Percentiles rank a stretch among this genome's conserved stretches.
These are phyloP conservation scores for Penicillium sp. DNA, from an alignment of 2,329 filamentous ascomycete genomes.

Conservation along the genomic window DNA sequence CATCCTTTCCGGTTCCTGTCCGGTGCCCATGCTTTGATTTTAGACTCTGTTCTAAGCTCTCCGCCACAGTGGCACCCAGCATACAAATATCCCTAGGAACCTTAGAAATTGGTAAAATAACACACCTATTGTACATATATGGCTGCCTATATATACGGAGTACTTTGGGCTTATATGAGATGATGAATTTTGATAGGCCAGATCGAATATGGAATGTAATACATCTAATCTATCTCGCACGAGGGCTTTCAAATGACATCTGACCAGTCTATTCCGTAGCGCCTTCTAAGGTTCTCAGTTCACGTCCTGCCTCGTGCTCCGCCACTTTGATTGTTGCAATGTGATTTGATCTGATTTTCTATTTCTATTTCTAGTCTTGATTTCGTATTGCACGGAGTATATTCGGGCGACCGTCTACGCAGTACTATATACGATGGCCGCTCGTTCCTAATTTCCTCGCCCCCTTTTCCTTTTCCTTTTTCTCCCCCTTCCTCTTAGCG, in stretches of 20 bases:
- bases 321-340: constrained; percentile 1
- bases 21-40: background rate
- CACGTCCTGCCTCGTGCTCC: constrained; percentile 21
- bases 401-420: background rate
- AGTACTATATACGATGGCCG: background rate
- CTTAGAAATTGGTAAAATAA: background rate
- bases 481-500: background rate
- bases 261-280: background rate
- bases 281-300: constrained; percentile 1
- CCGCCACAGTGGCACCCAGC: constrained; percentile 9
- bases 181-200: too few species aligned
- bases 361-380: background rate
- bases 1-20: background rate
- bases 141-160: background rate
- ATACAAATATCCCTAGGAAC: background rate
- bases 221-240: constrained; percentile 7
- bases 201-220: too few species aligned
- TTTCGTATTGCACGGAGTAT: background rate
- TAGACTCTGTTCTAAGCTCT: constrained; percentile 4
- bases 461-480: background rate
- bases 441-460: background rate
- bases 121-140: background rate
- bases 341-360: background rate
- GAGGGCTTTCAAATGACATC: constrained; percentile 13
- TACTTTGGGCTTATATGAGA: background rate